Conservation (phyloP, 2,329 filamentous ascomycete genomes). For the Trichoderma afroharzianum region DNA sequence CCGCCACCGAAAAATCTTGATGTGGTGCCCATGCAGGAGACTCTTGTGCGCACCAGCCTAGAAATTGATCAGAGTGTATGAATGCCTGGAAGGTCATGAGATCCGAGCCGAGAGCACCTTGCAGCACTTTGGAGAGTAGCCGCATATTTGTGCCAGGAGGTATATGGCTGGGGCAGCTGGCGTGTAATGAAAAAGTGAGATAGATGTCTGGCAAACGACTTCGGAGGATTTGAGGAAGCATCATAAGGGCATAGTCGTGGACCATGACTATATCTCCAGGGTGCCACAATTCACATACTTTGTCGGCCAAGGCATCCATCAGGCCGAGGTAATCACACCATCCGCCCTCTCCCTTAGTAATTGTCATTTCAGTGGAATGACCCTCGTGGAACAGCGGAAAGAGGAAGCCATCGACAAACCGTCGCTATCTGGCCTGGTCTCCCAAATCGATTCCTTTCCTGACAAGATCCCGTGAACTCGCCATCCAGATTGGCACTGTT, state of each 20-base stretch:
- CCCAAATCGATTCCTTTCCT: background rate
- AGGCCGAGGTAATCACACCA: constrained; percentile 93
- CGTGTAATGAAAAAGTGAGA: constrained; percentile 88
- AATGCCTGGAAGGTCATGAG: background rate
- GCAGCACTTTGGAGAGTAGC: background rate
- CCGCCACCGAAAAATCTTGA: constrained; percentile 54
- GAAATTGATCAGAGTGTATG: constrained; percentile 57
- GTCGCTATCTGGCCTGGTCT: background rate
- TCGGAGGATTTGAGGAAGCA: constrained; percentile 81
- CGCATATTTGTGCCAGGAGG: background rate
- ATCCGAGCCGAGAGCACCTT: background rate
- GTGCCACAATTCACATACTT: constrained; percentile 81
- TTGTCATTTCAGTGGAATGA: background rate
- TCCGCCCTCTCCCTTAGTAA: constrained; percentile 43
- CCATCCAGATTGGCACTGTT: background rate
- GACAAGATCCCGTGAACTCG: background rate
- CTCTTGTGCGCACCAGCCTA: constrained; percentile 77
- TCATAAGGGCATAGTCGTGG: constrained; percentile 88
- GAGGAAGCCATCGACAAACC: background rate
- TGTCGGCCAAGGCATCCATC: constrained; percentile 87
- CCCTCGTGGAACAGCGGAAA: background rate
- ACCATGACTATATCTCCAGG: constrained; percentile 88
- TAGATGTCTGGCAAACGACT: constrained; percentile 83
- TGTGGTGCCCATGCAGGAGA: constrained; percentile 83
- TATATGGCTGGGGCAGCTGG: constrained; percentile 66